phyloP scores from a whole-genome alignment of 2,329 filamentous ascomycete genomes.

The Corynespora cassiicola region DNA sequence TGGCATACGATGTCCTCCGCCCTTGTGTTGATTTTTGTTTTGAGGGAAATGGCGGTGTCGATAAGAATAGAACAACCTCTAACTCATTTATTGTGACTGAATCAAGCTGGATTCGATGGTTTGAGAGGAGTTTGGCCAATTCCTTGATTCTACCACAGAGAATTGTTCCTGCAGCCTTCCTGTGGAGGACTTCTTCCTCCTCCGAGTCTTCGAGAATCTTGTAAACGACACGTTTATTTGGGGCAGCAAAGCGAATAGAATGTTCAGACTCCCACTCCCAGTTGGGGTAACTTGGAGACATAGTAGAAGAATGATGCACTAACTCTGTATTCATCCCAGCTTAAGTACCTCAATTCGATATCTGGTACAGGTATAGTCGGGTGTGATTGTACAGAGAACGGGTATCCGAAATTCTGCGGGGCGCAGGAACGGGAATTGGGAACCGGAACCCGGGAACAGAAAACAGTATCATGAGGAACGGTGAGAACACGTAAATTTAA shows the following conservation, averaged over 20 bases:
- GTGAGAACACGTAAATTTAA: too few species aligned
- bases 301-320: background rate
- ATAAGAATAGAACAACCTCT: conserved; percentile 4
- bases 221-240: conserved; percentile 4
- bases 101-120: conserved; percentile 4
- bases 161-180: conserved; percentile 2
- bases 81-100: background rate
- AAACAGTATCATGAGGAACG: too few species aligned
- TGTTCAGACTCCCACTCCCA: conserved; percentile 4
- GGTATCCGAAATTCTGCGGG: too few species aligned
- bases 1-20: too few species aligned
- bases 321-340: background rate
- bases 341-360: background rate
- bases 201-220: conserved; percentile 5
- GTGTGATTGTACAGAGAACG: too few species aligned
- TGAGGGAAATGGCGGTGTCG: conserved; percentile 4
- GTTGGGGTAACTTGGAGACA: conserved; percentile 8
- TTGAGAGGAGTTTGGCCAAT: conserved; percentile 1
- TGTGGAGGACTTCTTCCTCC: conserved; percentile 1
- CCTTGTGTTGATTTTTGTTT: too few species aligned
- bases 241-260: conserved; percentile 4
- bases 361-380: too few species aligned
- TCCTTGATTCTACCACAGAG: conserved; percentile 2
- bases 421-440: too few species aligned
- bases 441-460: too few species aligned